Percentiles rank a stretch among this genome's conserved stretches.
phyloP scores from a whole-genome alignment of 2,329 filamentous ascomycete species.

The Zymoseptoria crescenta region DNA sequence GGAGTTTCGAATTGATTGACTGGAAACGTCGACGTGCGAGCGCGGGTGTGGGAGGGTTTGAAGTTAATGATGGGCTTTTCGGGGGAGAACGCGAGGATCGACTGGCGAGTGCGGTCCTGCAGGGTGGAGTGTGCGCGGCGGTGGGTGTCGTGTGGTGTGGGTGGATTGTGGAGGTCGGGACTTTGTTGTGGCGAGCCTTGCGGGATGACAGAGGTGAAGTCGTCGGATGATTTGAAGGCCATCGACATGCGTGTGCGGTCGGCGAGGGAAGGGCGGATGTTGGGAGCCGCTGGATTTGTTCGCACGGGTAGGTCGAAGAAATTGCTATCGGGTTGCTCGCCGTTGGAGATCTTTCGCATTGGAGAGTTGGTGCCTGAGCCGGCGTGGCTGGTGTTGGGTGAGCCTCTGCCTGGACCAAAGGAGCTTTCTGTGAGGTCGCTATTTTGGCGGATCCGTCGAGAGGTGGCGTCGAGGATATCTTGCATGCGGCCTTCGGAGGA shows the following conservation, averaged over 20 bases:
- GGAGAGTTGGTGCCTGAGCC: conserved; percentile 6
- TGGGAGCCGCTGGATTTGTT: conserved; percentile 1
- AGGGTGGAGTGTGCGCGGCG: conserved; percentile 40
- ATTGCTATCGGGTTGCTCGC: conserved; percentile 14
- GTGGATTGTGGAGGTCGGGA: background rate
- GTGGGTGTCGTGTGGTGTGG: background rate
- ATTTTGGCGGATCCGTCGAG: conserved; percentile 8
- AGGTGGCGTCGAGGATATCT: conserved; percentile 6
- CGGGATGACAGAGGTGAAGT: conserved; percentile 14
- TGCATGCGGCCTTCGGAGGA: conserved; percentile 4
- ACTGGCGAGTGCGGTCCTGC: conserved; percentile 71
- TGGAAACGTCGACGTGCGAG: conserved; percentile 36
- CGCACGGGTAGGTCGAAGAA: conserved; percentile 9
- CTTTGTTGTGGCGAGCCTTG: background rate
- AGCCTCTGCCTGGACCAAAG: background rate
- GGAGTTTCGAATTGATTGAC: conserved; percentile 52
- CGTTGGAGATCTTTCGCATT: conserved; percentile 5
- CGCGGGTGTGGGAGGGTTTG: conserved; percentile 29
- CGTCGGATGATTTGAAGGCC: conserved; percentile 25
- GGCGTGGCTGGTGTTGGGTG: conserved; percentile 4
- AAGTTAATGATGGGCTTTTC: conserved; percentile 2
- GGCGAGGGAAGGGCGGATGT: conserved; percentile 34
- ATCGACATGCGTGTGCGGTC: conserved; percentile 43
- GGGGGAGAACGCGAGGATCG: conserved; percentile 46
- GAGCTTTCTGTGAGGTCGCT: conserved; percentile 6